These are phyloP conservation scores for Pseudopithomyces maydicus DNA, from an alignment of 2,329 filamentous ascomycete genomes.

Conservation along the genomic window DNA sequence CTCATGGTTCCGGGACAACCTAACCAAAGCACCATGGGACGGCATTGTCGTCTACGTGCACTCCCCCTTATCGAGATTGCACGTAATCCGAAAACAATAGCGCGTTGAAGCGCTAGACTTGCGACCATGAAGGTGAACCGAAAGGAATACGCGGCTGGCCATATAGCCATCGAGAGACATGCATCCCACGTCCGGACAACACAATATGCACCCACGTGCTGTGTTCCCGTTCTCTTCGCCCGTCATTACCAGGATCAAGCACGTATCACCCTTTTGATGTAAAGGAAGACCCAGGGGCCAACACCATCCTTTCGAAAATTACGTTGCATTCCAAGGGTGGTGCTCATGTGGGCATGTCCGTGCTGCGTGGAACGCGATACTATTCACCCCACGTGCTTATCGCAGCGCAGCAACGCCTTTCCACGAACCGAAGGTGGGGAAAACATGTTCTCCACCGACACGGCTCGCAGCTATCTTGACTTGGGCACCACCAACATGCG, in stretches of 20 bases:
- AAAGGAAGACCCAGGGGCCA: conserved; percentile 16
- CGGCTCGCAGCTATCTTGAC: conserved; percentile 1
- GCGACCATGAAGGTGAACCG: background rate
- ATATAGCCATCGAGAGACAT: conserved; percentile 1
- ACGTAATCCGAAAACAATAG: background rate
- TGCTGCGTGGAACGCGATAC: conserved; percentile 28
- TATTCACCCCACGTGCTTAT: conserved; percentile 45
- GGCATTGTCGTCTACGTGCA: background rate
- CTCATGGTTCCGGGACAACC: conserved; percentile 18
- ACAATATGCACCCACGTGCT: conserved; percentile 1
- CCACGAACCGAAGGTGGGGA: conserved; percentile 28
- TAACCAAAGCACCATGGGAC: background rate
- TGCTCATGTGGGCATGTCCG: conserved; percentile 38
- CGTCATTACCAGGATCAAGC: background rate
- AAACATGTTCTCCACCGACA: conserved; percentile 12
- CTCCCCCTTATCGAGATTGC: background rate
- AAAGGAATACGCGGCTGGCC: background rate
- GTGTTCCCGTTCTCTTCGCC: background rate
- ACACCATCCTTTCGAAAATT: conserved; percentile 20
- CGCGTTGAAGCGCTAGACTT: background rate
- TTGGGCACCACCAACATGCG: background rate
- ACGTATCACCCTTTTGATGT: conserved; percentile 3
- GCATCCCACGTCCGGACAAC: conserved; percentile 3
- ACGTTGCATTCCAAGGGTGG: conserved; percentile 22
- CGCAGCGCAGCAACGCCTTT: conserved; percentile 18